phyloP scores from a whole-genome alignment of 208 protist species.

The Trypanosoma avium region DNA sequence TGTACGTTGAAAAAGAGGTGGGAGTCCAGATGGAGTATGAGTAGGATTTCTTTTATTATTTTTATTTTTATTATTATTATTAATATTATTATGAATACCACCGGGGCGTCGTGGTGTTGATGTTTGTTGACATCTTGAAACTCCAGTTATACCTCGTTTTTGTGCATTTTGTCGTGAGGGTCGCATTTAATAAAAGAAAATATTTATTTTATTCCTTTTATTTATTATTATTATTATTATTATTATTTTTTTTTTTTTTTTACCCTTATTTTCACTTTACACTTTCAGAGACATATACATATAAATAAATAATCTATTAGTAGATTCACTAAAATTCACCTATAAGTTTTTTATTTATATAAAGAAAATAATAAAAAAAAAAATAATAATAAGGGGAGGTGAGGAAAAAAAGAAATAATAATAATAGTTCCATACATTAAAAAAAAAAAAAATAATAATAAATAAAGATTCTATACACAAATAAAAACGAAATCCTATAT shows the following conservation, averaged over 20 bases:
- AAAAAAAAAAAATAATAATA: neutral
- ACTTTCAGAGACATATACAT: no score
- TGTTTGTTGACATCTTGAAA: neutral
- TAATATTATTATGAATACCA: neutral
- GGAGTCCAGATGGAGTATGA: no score
- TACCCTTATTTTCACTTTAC: no score
- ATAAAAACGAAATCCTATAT: constrained; percentile 12
- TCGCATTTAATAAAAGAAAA: no score
- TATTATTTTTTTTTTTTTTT: no score
- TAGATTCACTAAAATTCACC: no score
- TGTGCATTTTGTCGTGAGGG: no score
- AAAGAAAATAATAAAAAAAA: neutral
- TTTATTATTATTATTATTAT: no score
- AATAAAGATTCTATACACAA: constrained; percentile 9
- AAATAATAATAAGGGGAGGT: neutral
- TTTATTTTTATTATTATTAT: neutral
- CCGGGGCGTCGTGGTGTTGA: neutral
- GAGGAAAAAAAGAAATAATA: neutral
- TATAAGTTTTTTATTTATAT: neutral
- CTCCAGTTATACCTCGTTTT: no score
- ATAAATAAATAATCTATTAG: no score
- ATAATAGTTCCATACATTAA: neutral
- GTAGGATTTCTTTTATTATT: no score
- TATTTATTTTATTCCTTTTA: no score
- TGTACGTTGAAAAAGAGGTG: neutral